Evolutionary conservation across 768 basidiomycete genomes (phyloP), one percentile per base, ranked within the genome.

Genomic region (Naganishia antarctica): DNA sequence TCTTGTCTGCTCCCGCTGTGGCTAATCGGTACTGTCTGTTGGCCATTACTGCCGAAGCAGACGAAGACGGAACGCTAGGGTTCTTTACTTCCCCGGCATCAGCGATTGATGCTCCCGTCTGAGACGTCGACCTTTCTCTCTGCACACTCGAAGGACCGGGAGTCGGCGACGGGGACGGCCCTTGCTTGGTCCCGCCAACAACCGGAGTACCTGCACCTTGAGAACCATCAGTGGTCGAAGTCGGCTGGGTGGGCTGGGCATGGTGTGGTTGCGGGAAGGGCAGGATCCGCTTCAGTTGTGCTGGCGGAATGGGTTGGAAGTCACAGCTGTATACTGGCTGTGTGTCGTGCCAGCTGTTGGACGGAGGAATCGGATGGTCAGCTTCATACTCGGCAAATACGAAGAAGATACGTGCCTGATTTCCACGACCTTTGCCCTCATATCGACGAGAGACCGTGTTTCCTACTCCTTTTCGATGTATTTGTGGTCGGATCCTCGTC

Each of bases 1-100:
- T 88, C 72, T 92, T 96, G 74, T 99, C 96, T 74, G 94, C 94
- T 48, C 96, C 96, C 13, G 86, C 91, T 0, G 96, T 97, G 0
- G 92, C 96, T 21, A 99, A 81, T 69, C 88, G 84, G 80, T 96
- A 97, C n/a, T 72, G 85, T 79, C 80, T 90, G 2, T 68, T 70
- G 13, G 70, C 73, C 37, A 40, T 34, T 3, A 16, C 53, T 4
- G 34, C 53, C 2, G 23, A 4, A 40, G 53, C 37, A 18, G 53
- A 40, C 23, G 29, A 66, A 66, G 13, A 63, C 58, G 28, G 49
- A 26, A n/a, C 31, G 23, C 60, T 61, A 61, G 23, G 15, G 46
- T 25, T 32, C 25, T 43, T 47, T 4, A 29, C 12, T 8, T 53
- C 44, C 16, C n/a, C 9, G 15, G n/a, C 11, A 59, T 64, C 45